Conservation (phyloP, 2,329 filamentous ascomycete species). For the Acrocalymma vagum region DNA sequence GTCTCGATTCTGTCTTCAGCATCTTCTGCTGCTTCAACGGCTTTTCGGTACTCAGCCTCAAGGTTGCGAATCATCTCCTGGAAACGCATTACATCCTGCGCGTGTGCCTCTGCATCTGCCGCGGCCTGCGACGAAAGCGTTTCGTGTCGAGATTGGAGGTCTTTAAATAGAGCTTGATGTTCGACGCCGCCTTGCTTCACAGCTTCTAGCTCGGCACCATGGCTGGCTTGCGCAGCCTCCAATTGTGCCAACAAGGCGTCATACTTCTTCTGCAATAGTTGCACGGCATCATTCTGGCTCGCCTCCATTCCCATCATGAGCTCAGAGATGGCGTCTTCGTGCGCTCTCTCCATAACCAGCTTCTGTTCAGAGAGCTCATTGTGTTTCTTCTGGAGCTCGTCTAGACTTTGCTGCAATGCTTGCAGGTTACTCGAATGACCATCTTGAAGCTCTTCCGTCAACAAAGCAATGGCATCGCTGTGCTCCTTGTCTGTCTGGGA, state of each 20-base stretch:
- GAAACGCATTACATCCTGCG: conserved; percentile 18
- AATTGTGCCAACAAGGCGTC: conserved; percentile 33
- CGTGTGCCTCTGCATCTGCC: conserved; percentile 14
- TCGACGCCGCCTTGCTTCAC: conserved; percentile 23
- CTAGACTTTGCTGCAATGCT: conserved; percentile 33
- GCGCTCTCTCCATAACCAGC: conserved; percentile 34
- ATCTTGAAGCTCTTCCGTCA: conserved; percentile 38
- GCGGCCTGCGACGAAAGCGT: conserved; percentile 17
- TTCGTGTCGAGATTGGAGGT: conserved; percentile 28
- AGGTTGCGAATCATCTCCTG: conserved; percentile 19
- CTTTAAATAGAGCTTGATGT: conserved; percentile 21
- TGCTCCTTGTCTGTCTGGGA: conserved; percentile 38
- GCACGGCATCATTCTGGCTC: conserved; percentile 39
- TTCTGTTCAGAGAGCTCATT: conserved; percentile 39
- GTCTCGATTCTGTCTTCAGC: conserved; percentile 43
- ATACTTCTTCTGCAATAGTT: conserved; percentile 43
- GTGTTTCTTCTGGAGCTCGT: conserved; percentile 35
- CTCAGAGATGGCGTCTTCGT: conserved; percentile 46
- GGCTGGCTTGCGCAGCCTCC: conserved; percentile 23
- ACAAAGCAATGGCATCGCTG: conserved; percentile 37
- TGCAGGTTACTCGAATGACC: conserved; percentile 37
- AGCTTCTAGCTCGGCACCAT: conserved; percentile 30
- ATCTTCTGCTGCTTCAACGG: conserved; percentile 27
- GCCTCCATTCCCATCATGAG: conserved; percentile 45
- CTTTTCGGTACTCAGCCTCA: conserved; percentile 29